These are phyloP conservation scores for Penicillium daleae DNA, from an alignment of 495 filamentous ascomycete genomes.

Conservation along the genomic window DNA sequence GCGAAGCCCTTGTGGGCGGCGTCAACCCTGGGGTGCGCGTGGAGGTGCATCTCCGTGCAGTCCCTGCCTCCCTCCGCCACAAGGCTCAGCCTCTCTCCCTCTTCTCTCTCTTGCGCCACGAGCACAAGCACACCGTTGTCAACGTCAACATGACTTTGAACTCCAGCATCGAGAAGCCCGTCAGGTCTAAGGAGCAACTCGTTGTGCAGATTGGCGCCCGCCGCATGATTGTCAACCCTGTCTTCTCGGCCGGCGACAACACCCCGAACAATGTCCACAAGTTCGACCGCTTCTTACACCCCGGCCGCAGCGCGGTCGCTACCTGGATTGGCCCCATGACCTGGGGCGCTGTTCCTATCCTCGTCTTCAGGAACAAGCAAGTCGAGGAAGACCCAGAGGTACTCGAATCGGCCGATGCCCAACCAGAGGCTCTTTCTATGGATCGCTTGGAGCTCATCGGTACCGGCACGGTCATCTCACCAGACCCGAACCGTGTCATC, in stretches of 20 bases:
- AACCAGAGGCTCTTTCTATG: conserved; percentile 30
- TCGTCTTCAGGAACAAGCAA: conserved; percentile 75
- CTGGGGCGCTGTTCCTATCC: conserved; percentile 86
- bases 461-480: conserved; percentile 81
- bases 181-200: conserved; percentile 88
- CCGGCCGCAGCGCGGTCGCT: conserved; percentile 87
- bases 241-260: conserved; percentile 82
- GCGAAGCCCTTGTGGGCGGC: conserved; percentile 84
- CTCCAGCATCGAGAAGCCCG: conserved; percentile 67
- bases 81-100: conserved; percentile 65
- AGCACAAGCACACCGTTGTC: conserved; percentile 87
- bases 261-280: conserved; percentile 96
- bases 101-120: conserved; percentile 87
- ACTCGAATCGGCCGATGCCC: conserved; percentile 42
- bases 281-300: conserved; percentile 90
- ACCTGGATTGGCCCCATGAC: conserved; percentile 87
- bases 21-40: conserved; percentile 82
- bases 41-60: conserved; percentile 74
- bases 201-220: conserved; percentile 88
- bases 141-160: conserved; percentile 85
- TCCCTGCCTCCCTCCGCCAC: conserved; percentile 62
- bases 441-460: conserved; percentile 69
- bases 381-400: conserved; percentile 43
- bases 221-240: conserved; percentile 80
- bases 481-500: conserved; percentile 78